Percentiles rank a stretch among this genome's conserved stretches.
Conservation (phyloP, 257 asterid species). For the Penstemon davidsonii region DNA sequence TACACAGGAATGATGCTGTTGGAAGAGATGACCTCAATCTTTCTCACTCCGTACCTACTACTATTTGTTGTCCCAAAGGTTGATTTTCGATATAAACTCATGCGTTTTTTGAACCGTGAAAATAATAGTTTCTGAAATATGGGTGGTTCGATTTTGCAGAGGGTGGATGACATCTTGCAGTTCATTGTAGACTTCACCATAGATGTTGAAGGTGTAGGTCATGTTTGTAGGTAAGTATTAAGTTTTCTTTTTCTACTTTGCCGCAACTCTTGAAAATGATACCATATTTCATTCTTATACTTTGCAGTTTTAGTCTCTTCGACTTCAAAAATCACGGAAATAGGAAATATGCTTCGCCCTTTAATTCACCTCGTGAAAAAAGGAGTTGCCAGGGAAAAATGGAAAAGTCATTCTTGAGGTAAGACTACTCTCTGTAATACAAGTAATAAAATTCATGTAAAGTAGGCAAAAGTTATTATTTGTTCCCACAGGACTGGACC, state of each 20-base stretch:
- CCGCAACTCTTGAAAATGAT: not conserved
- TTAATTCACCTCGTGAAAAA: conserved; percentile 45
- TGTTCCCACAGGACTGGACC: too few species aligned
- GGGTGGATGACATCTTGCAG: too few species aligned
- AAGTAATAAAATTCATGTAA: not conserved
- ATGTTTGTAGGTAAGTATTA: too few species aligned
- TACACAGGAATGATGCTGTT: conserved; percentile 92
- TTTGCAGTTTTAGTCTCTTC: conserved; percentile 80
- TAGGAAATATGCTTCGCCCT: conserved; percentile 74
- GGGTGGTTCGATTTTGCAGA: too few species aligned
- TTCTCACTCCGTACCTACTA: conserved; percentile 87
- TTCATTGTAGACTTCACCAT: too few species aligned
- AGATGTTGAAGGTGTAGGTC: too few species aligned
- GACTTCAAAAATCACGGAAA: conserved; percentile 88
- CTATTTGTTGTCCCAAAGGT: conserved; percentile 91
- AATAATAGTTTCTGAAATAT: too few species aligned
- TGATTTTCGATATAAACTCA: conserved; percentile 16
- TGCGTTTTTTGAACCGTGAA: not conserved
- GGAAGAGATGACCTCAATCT: conserved; percentile 98
- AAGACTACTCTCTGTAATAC: conserved; percentile 6
- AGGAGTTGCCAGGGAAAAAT: conserved; percentile 98
- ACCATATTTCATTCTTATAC: not conserved
- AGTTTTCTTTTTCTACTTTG: not conserved
- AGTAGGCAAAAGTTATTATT: not conserved
- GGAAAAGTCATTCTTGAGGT: conserved; percentile 98